These are phyloP conservation scores for Talaromyces stipitatus DNA, from an alignment of 495 filamentous ascomycete genomes.

Conservation along the genomic window DNA sequence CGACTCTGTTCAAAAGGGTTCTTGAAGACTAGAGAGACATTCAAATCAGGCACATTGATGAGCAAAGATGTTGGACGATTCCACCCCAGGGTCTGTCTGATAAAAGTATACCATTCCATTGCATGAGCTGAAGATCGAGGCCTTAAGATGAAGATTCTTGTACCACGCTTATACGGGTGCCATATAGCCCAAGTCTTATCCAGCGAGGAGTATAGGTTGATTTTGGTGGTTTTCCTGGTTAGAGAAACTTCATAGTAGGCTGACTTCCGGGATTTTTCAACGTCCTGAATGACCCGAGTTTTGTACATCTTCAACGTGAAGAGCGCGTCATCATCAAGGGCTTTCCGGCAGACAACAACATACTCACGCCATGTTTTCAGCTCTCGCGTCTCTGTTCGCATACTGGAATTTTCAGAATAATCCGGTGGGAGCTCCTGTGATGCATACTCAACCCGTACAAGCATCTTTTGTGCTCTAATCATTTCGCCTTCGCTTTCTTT, in stretches of 20 bases:
- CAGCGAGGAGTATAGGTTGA: constrained; percentile 63
- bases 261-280: constrained; percentile 44
- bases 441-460: constrained; percentile 57
- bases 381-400: constrained; percentile 50
- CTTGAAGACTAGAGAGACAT: constrained; percentile 53
- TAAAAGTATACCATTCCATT: constrained; percentile 71
- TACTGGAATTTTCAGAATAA: constrained; percentile 60
- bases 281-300: constrained; percentile 58
- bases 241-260: constrained; percentile 52
- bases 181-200: constrained; percentile 70
- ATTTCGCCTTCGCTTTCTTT: constrained; percentile 53
- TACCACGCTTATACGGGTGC: constrained; percentile 47
- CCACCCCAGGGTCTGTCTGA: constrained; percentile 55
- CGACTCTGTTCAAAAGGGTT: constrained; percentile 52
- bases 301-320: constrained; percentile 63
- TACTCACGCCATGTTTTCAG: constrained; percentile 67
- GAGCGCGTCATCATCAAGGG: constrained; percentile 42
- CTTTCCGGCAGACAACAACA: constrained; percentile 60
- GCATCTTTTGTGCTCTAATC: constrained; percentile 68
- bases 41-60: constrained; percentile 61
- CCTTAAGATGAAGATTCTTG: constrained; percentile 59
- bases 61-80: constrained; percentile 49
- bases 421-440: constrained; percentile 49
- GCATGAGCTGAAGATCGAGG: constrained; percentile 57
- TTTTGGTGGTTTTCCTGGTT: constrained; percentile 42